Base-by-base conservation (phyloP, 257 asterid species). In the Fraxinus cuspidata region DNA sequence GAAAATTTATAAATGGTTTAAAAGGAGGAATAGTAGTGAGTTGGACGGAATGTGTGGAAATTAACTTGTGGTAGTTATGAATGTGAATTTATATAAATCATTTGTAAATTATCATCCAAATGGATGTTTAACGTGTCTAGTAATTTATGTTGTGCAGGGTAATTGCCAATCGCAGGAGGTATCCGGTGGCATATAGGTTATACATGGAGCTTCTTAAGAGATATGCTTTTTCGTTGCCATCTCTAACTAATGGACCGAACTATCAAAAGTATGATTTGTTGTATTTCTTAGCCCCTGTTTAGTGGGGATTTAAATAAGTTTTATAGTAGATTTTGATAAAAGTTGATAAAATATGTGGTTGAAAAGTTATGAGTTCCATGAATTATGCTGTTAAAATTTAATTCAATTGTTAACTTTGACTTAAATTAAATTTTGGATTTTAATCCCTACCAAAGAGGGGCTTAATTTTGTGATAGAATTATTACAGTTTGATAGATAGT, bases 191-290 rank as follows among this genome's bases (percentile, higher is more conserved):
- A 1, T 95, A 91, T 77, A 89, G 99, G 84, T 87, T 95, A 78
- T 95, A 89, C 71, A 83, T 95, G 96, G 99, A 95, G 89, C 89
- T 95, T 73, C 77, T 95, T 28, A 95, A 84, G 80, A 80, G 94
- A 88, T 89, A 95, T 47, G 91, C 89, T 11, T 92, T 95, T 82
- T 93, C 96, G 42, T 81, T 95, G 86, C 84, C 90, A 21, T 86
- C 96, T 78, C 84, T 89, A 72, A 83, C 90, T 80, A 90, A 90
- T 83, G 92, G 94, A 47, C 97, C 98, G 56, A 87, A 90, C 72
- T 90, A 95, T 85, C 87, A 82, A 23, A 87, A 86, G 99, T 96
- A 93, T 53, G 91, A 21, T 67, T 72, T 35, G 27, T 67, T 73
- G 44, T 67, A 67, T 42, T 32, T 65, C 58, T 74, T 29, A 29